phyloP scores from a whole-genome alignment of 306 rosid genomes.

The Dryas alaskensis region DNA sequence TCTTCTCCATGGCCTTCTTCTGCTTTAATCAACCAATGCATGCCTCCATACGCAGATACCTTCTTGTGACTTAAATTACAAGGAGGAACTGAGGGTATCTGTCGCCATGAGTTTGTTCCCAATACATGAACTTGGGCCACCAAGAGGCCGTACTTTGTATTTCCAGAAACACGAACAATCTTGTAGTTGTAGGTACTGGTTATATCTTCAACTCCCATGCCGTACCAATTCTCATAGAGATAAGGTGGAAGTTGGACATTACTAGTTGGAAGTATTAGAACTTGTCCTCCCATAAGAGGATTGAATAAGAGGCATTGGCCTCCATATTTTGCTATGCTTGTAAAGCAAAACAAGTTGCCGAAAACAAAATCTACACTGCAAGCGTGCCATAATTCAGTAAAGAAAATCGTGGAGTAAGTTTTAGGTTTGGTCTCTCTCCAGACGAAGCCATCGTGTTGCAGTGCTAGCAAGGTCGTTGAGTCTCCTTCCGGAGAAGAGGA shows the following conservation, averaged over 20 bases:
- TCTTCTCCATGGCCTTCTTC: too few relatives aligned
- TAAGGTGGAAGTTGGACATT: too few relatives aligned
- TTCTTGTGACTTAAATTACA: background rate
- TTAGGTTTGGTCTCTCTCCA: background rate
- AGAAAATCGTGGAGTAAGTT: too few relatives aligned
- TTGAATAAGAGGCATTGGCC: background rate
- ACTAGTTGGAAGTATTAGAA: background rate
- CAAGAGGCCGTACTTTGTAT: too few relatives aligned
- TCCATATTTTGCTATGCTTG: background rate
- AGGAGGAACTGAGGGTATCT: conserved; percentile 8
- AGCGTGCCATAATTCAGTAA: background rate
- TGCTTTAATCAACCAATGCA: background rate
- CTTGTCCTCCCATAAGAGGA: background rate
- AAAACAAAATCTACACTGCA: background rate
- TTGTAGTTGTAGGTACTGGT: background rate
- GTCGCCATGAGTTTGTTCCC: background rate
- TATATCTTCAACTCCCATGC: conserved; percentile 2
- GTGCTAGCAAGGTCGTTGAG: too few relatives aligned
- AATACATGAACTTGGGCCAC: background rate
- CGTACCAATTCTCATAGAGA: background rate
- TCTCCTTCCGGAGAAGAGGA: background rate
- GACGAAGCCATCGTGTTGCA: background rate
- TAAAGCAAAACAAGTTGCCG: background rate
- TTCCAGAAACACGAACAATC: background rate
- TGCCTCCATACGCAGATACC: background rate